Conservation (phyloP, 2,329 filamentous ascomycete species). For the Aspergillus fructus region DNA sequence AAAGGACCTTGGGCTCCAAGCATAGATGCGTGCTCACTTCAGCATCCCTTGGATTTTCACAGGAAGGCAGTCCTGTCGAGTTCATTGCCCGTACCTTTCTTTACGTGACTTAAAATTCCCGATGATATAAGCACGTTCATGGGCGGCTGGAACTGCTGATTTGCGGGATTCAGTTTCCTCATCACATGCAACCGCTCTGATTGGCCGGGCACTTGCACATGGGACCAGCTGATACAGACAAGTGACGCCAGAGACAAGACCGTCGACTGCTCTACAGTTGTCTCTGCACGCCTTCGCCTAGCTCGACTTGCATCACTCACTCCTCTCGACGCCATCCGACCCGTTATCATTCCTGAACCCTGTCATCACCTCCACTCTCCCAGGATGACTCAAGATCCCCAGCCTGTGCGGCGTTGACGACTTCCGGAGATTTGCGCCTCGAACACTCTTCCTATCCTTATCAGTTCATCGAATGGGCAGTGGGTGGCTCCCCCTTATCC, state of each 20-base stretch:
- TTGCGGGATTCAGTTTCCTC: neutral
- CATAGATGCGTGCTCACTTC: neutral
- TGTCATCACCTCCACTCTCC: constrained; percentile 5
- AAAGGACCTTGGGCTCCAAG: neutral
- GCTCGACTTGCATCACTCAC: constrained; percentile 14
- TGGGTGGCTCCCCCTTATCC: constrained; percentile 4
- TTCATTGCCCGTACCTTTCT: neutral
- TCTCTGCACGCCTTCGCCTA: constrained; percentile 12
- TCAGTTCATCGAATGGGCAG: constrained; percentile 12
- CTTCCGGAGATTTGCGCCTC: neutral
- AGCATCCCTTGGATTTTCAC: neutral
- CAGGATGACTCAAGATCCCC: constrained; percentile 11
- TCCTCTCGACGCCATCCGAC: constrained; percentile 11
- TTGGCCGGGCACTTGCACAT: constrained; percentile 13
- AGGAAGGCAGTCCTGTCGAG: neutral
- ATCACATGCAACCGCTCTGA: constrained; percentile 21
- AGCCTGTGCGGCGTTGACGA: constrained; percentile 12
- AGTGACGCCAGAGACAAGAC: constrained; percentile 24
- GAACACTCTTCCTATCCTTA: constrained; percentile 9
- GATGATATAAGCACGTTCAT: constrained; percentile 16
- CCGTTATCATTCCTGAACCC: constrained; percentile 8
- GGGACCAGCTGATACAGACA: constrained; percentile 24
- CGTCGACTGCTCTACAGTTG: neutral
- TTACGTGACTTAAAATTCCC: neutral
- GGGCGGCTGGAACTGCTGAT: no score